Base-by-base conservation (phyloP, 2,329 filamentous ascomycete genomes). In the Neoarthrinium moseri region DNA sequence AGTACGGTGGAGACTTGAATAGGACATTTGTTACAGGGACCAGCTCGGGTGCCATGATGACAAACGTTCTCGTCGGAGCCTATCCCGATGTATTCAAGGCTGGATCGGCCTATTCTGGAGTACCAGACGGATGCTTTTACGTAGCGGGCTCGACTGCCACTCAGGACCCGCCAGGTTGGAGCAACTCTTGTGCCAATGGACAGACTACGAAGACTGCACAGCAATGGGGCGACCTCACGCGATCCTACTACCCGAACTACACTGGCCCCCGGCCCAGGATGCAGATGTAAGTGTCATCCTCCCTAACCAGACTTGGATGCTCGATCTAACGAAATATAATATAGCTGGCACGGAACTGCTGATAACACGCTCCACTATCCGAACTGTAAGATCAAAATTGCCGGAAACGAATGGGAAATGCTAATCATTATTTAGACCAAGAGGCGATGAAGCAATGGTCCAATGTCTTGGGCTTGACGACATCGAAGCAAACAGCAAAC, bases 111-210 rank as follows among this genome's bases (percentile, higher is more conserved):
- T 76, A 72, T 32, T 43, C 71, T 10, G 73, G 73, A 27, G 73
- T 75, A 0, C 72, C 74, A 1, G 72, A 69, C 35, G 33, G 33
- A 17, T 35, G 33, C 33, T 35, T 35, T 13, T 35, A 35, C 33
- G 33, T 35, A 8, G 18, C 33, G 7, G 67, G 68, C 13, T 57
- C 67, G 13, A 69, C 70, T 1, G 70, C 33, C 2, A 35, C 33
- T 63, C 43, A 72, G 7, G 61, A 63, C 29, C 60, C 60, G 5
- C 59, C 66, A 5, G 66, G 64, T 36, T 82, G 80, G 79, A 80
- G 80, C 65, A 72, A 68, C 48, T 68, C 71, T 5, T 83, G 80
- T 57, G 69, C 78, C 2, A 64, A 69, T 22, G 80, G 80, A 5
- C 65, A 75, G 52, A 64, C 68, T 46, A 68, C 67, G 22, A 62